Base-by-base conservation (phyloP, 139 green algal species). In the Helicosporidium sp. region DNA sequence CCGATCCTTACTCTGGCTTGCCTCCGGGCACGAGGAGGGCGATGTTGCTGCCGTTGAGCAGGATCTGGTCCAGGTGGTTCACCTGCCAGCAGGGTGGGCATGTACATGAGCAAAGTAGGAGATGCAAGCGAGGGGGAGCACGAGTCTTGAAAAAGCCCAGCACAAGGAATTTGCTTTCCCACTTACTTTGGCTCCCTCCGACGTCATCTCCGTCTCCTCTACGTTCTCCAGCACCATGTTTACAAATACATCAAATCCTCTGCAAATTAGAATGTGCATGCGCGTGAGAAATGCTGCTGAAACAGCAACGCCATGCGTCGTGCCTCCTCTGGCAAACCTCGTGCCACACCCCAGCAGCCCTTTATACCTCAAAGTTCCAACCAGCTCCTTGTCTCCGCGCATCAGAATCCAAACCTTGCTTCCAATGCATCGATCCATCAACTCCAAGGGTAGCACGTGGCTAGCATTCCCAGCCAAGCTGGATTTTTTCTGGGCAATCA, bases 191-290 rank as follows among this genome's bases (percentile, higher is more conserved):
- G 52, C 60, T 24, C 86, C 89, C 46, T 92, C 83, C 7, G 76
- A 53, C 4, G 78, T 86, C 22, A 69, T 58, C 55, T 98, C 86
- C 22, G 85, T 89, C 60, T 97, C 89, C 6, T 68, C 83, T 6
- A 97, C 89, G 45, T 98, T 82, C 51, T 96, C 84, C 28, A 99
- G 72, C 36, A 97, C 90, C 86, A 97, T 97, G 68, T 99, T 99
- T 2, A 99, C 90, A 56, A 93, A 99, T 3, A 93, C 78, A 47
- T 99, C 90, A 54, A 97, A 97, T 13, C 90, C 90, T 29, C 52
- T 66, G 58, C 58, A 40, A 5, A 6, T 10, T 22, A 20, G 26
- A 27, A 5, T n/a, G 8, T 35, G 50, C 31, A 6, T 7, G 43
- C 2, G 26, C 25, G 24, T 2, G 6, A 44, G 28, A 7, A n/a